A percentile compares a stretch with the other conserved stretches of the same genome.
Evolutionary conservation across 768 basidiomycete genomes (phyloP).

Genomic region (Lactarius quietus): DNA sequence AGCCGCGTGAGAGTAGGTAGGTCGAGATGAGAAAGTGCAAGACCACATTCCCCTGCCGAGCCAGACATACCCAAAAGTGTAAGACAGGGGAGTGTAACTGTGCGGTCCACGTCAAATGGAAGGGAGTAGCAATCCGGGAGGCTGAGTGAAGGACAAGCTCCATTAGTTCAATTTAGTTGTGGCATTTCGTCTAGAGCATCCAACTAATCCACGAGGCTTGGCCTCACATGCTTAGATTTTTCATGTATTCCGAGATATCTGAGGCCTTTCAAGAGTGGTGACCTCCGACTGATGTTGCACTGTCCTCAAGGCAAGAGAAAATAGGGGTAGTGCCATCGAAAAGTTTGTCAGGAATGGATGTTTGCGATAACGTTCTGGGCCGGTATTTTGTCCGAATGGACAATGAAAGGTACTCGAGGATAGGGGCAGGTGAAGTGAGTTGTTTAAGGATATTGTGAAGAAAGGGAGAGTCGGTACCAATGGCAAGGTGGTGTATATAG

Average conservation of each 20-base stretch:
- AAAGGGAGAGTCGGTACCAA: not conserved
- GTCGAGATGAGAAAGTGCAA: not conserved
- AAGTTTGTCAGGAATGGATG: not conserved
- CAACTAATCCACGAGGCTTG: not conserved
- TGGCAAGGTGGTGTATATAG: not conserved
- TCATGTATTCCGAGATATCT: not conserved
- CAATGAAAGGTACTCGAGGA: not conserved
- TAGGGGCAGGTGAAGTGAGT: not conserved
- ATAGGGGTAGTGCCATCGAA: not conserved
- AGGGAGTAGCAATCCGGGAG: not conserved
- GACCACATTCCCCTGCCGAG: not conserved
- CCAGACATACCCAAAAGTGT: not conserved
- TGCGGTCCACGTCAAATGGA: not conserved
- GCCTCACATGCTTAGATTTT: not conserved
- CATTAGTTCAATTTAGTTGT: too few species aligned
- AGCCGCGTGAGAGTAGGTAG: not conserved
- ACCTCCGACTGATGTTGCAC: slow-evolving; percentile 4
- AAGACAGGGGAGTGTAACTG: too few species aligned
- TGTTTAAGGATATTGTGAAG: not conserved
- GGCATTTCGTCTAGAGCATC: slow-evolving; percentile 11
- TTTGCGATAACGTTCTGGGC: not conserved
- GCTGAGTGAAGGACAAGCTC: not conserved
- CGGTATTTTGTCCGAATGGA: not conserved
- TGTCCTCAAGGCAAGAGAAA: not conserved
- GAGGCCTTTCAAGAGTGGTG: slow-evolving; percentile 11